Evolutionary conservation across 345 rosid genomes (phyloP).

Genomic region (Pelargonium nanum): DNA sequence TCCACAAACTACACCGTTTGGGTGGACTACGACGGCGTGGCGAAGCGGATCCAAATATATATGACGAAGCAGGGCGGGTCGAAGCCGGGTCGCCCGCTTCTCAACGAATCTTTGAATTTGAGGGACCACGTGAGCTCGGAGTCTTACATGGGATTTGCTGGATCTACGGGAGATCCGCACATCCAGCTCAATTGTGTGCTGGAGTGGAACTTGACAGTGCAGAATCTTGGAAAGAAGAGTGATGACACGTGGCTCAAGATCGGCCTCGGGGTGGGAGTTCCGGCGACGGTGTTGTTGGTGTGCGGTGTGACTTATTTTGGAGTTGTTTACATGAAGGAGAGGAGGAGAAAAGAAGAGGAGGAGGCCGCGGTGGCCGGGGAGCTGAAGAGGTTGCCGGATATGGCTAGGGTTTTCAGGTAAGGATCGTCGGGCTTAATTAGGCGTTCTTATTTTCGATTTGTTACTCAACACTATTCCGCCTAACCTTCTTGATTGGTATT

Average conservation of each 20-base stretch:
- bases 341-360: constrained; percentile 4
- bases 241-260: constrained; percentile 8
- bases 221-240: constrained; percentile 1
- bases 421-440: no score
- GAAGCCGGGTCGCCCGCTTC: neutral
- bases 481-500: no score
- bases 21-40: constrained; percentile 35
- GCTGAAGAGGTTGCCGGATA: constrained; percentile 27
- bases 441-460: no score
- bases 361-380: constrained; percentile 5
- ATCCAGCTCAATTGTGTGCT: constrained; percentile 41
- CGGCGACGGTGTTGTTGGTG: neutral
- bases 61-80: constrained; percentile 18
- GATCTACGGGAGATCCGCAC: constrained; percentile 29
- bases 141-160: constrained; percentile 49
- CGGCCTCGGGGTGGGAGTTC: constrained; percentile 16
- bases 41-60: constrained; percentile 25
- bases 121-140: constrained; percentile 19
- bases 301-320: neutral
- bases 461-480: no score
- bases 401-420: constrained; percentile 29
- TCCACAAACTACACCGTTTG: constrained; percentile 27
- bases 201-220: constrained; percentile 39
- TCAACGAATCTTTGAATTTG: constrained; percentile 1
- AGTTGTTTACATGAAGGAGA: neutral